Base-by-base conservation (phyloP, 2,329 filamentous ascomycete genomes). In the Verticillium albo-atrum region DNA sequence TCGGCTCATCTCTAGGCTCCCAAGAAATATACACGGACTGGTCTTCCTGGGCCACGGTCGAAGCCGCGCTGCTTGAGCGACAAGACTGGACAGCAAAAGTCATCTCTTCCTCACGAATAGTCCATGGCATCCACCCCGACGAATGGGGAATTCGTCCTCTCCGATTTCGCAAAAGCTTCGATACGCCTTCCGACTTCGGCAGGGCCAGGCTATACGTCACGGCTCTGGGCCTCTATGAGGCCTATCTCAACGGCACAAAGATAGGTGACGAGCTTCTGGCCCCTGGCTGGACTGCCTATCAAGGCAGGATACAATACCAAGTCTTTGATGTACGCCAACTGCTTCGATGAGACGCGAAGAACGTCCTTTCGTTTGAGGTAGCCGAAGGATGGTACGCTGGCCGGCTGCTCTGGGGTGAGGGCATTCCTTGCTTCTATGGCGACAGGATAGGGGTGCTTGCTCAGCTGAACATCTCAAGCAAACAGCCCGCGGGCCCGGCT, bases 311-410 rank as follows among this genome's bases (percentile, higher is more conserved):
- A 2, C 30, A 32, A 14, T 32, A 32, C 10, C 30, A 32, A 4
- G 30, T 32, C 9, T 32, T 32, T 32, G 73, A 82, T 63, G 74
- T 81, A 2, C 71, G 68, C 2, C 34, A 63, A 1, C 65, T 76
- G 1, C 52, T 79, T 5, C 63, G 61, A 4, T 35, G 63, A 0
- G 72, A 71, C 2, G 56, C 57, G 15, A 54, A 60, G 12, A 83
- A 82, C 63, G 69, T 69, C 0, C 69, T 84, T 42, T 75, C 71
- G 0, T 74, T 79, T 1, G 75, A 78, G 23, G 77, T 83, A 6
- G 78, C 73, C 2, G 80, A 82, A 63, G 82, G 82, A 0, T 85
- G 82, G 82, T 84, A 76, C 56, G 66, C 73, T 14, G 77, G 77
- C 3, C 69, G 75, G 6, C 68, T 81, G 4, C 69, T 70, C 9